Evolutionary conservation across 2,329 filamentous ascomycete genomes (phyloP).

Genomic region (Verticillium alfalfae): DNA sequence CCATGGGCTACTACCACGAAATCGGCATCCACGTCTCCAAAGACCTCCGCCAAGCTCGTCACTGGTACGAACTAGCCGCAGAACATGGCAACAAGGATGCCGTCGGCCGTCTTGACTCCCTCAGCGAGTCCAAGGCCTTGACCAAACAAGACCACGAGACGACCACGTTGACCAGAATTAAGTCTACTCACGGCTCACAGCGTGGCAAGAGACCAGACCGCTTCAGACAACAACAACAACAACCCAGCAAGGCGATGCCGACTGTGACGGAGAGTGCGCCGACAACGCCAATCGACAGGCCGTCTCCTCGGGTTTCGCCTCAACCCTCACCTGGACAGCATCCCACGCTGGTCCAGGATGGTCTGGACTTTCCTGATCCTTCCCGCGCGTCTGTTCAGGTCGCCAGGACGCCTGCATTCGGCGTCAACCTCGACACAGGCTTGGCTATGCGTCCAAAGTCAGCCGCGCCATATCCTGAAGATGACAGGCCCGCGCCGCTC

Average conservation of each 20-base stretch:
- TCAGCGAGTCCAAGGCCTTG: conserved; percentile 75
- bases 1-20: conserved; percentile 94
- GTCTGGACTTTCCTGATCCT: conserved; percentile 40
- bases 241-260: conserved; percentile 34
- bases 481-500: conserved; percentile 53
- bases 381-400: conserved; percentile 31
- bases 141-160: conserved; percentile 92
- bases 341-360: conserved; percentile 31
- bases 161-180: conserved; percentile 83
- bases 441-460: conserved; percentile 42
- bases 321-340: conserved; percentile 34
- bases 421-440: conserved; percentile 38
- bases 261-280: conserved; percentile 38
- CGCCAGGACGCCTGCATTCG: conserved; percentile 37
- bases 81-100: conserved; percentile 92
- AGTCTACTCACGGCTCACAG: conserved; percentile 69
- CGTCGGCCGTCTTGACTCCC: conserved; percentile 71
- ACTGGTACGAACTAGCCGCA: conserved; percentile 87
- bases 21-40: conserved; percentile 90
- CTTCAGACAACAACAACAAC: conserved; percentile 41
- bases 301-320: conserved; percentile 29
- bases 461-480: conserved; percentile 65
- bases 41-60: conserved; percentile 73
- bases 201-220: conserved; percentile 55
- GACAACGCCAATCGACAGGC: conserved; percentile 18